Evolutionary conservation across 1,284 basidiomycete species (phyloP).

Genomic region (Athelia psychrophila): DNA sequence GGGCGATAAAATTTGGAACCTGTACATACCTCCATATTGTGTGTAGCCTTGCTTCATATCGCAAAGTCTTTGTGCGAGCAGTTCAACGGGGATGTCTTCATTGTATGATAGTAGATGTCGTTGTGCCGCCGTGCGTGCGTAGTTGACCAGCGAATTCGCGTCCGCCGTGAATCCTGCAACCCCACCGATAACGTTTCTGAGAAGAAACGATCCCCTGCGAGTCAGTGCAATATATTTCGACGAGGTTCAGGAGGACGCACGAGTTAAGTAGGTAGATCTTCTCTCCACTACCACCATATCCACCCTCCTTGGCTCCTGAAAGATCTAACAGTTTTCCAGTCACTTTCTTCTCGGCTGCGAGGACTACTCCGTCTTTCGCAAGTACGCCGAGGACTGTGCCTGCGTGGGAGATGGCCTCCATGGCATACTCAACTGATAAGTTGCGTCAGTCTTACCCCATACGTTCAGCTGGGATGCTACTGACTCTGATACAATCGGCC

Average conservation of each 20-base stretch:
- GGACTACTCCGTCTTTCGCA: constrained; percentile 93
- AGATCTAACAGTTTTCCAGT: constrained; percentile 96
- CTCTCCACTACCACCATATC: constrained; percentile 93
- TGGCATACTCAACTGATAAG: constrained; percentile 90
- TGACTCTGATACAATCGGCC: constrained; percentile 90
- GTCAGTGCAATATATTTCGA: too few relatives aligned
- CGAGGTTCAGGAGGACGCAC: constrained; percentile 45
- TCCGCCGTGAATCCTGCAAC: constrained; percentile 97
- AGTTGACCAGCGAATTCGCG: constrained; percentile 97
- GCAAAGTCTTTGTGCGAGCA: constrained; percentile 91
- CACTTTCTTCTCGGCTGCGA: constrained; percentile 99
- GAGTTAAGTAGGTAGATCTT: constrained; percentile 95
- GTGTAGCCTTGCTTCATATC: constrained; percentile 99
- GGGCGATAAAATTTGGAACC: too few relatives aligned
- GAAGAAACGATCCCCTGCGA: too few relatives aligned
- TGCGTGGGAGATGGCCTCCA: constrained; percentile 98
- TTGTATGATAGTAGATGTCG: constrained; percentile 88
- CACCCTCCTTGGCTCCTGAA: constrained; percentile 80
- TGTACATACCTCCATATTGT: constrained; percentile 89
- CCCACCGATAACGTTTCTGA: constrained; percentile 91
- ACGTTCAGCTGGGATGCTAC: constrained; percentile 19
- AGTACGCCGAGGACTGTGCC: constrained; percentile 94
- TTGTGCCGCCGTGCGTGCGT: constrained; percentile 89
- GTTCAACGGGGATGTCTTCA: constrained; percentile 97
- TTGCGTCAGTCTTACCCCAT: neutral